Evolutionary conservation across 106 monocot genomes (phyloP), one percentile per base, ranked within the genome.

Genomic region (Dendrobium catenatum): DNA sequence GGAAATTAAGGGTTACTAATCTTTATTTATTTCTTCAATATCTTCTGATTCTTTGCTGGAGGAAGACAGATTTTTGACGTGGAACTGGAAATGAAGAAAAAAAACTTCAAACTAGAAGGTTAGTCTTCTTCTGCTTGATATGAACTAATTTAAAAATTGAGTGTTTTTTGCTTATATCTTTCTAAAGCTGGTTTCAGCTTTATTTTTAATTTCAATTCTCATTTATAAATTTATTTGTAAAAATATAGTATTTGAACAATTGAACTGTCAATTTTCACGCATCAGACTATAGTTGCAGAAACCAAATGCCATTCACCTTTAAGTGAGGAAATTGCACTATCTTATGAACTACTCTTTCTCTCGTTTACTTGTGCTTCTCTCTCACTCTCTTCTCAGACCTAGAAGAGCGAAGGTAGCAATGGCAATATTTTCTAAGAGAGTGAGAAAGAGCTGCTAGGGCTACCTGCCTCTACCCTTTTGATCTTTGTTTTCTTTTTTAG

Each of bases 41-140:
- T n/a, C 20, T n/a, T n/a, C 24, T 64, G 20, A 64, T 64, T n/a
- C 5, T 64, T 64, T 64, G 64, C 24, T 24, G 64, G 64, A 64
- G 64, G 64, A 64, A 64, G 22, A 64, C 64, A 64, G 64, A 64
- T 64, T 64, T 59, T 64, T n/a, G 64, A 64, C 6, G 64, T 9
- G 64, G 64, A 64, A 64, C 7, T 64, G n/a, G 64, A 64, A 64
- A 64, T 64, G 64, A 26, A 64, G 64, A 24, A 22, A 7, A n/a
- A 64, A 64, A 64, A 26, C 8, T 64, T 64, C 5, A 1, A 26
- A 64, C 64, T 64, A 24, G 64, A 64, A 64, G 64, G 64, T 64
- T 64, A 64, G 64, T 64, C 24, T 64, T 64, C 24, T 64, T 64
- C 64, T 64, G 64, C 6, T 24, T 64, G 64, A 7, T 26, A 64